phyloP scores from a whole-genome alignment of 169 alveolate genomes.

The Cryptosporidium ubiquitum region DNA sequence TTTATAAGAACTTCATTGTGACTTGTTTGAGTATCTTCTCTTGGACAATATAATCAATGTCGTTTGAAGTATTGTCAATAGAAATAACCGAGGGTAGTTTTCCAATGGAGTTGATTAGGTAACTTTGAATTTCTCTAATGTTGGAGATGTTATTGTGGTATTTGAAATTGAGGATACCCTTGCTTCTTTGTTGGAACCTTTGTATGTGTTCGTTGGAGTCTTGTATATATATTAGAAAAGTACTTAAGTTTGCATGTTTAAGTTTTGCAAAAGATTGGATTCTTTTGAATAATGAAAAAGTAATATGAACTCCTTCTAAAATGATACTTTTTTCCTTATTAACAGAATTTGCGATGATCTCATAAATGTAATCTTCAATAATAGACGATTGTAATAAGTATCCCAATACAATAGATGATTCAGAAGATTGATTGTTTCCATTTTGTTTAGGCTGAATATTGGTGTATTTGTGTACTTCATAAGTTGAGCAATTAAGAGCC shows the following conservation, averaged over 20 bases:
- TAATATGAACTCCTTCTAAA: conserved; percentile 88
- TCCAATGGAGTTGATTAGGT: not conserved
- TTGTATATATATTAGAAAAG: conserved; percentile 49
- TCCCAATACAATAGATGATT: conserved; percentile 81
- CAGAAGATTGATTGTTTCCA: conserved; percentile 36
- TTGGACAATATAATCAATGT: conserved; percentile 34
- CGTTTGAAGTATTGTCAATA: conserved; percentile 64
- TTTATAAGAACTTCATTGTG: not conserved
- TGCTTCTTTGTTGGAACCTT: conserved; percentile 60
- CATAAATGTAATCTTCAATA: conserved; percentile 80
- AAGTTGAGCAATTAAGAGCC: conserved; percentile 53
- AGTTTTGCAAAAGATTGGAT: conserved; percentile 46
- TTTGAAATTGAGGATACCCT: conserved; percentile 36
- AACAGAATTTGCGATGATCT: conserved; percentile 78
- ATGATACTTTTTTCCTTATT: conserved; percentile 79
- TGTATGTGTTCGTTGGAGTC: conserved; percentile 42
- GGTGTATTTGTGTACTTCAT: conserved; percentile 65
- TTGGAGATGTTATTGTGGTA: conserved; percentile 19
- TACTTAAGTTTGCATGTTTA: not conserved
- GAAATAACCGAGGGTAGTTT: not conserved
- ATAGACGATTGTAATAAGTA: conserved; percentile 80
- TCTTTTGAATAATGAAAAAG: conserved; percentile 81
- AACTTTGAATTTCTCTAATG: conserved; percentile 43
- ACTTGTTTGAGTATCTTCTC: conserved; percentile 9
- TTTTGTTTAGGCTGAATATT: not conserved